These are phyloP conservation scores for Keithomyces neogunnii DNA, from an alignment of 2,329 filamentous ascomycete genomes.

Conservation along the genomic window DNA sequence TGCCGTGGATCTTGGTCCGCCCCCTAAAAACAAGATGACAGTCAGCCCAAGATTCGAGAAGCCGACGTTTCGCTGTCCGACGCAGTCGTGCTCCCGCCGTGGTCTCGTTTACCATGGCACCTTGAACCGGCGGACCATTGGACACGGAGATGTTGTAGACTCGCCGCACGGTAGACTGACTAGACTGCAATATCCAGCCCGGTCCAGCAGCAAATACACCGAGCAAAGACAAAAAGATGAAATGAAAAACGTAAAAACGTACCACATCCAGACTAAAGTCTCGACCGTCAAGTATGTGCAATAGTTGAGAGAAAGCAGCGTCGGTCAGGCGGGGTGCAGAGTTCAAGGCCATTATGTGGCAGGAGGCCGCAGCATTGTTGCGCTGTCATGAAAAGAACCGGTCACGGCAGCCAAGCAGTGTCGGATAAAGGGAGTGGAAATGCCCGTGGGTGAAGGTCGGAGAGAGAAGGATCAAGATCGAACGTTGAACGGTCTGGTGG, in stretches of 20 bases:
- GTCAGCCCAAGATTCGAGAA: neutral
- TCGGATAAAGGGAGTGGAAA: neutral
- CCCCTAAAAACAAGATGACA: neutral
- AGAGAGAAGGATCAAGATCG: neutral
- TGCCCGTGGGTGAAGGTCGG: neutral
- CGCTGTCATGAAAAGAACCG: neutral
- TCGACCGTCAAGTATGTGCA: constrained; percentile 3
- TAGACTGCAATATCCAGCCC: too few species aligned
- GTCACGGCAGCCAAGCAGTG: neutral
- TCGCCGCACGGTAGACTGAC: too few species aligned
- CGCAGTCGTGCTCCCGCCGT: too few species aligned
- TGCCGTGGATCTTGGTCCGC: constrained; percentile 21
- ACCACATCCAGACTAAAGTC: constrained; percentile 5
- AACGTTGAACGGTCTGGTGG: too few species aligned
- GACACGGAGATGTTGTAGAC: too few species aligned
- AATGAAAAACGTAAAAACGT: neutral
- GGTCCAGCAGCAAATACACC: too few species aligned
- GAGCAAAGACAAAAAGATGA: too few species aligned
- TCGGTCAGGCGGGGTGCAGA: neutral
- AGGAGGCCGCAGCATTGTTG: constrained; percentile 1
- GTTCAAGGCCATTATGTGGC: constrained; percentile 6
- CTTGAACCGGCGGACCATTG: too few species aligned
- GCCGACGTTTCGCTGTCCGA: too few species aligned
- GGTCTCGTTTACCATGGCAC: too few species aligned
- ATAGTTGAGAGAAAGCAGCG: neutral